Conservation (phyloP, 257 asterid species). For the Haberlea rhodopensis region DNA sequence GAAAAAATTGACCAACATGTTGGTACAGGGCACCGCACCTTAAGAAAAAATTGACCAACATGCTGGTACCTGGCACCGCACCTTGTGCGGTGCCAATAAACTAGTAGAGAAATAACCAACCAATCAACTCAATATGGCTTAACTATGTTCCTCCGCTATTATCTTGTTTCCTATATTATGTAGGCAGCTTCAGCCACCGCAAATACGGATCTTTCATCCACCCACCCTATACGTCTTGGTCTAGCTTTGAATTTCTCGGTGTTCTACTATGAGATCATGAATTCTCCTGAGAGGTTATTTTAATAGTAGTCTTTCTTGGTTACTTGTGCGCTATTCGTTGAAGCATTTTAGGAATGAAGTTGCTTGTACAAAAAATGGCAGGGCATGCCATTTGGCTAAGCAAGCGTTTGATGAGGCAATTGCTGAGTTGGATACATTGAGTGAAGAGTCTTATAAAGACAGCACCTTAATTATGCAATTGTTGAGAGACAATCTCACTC, state of each 20-base stretch:
- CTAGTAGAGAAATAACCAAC: too few relatives aligned
- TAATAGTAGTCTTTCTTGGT: background rate
- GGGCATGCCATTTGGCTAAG: conserved; percentile 95
- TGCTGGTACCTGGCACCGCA: too few relatives aligned
- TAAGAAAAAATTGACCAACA: too few relatives aligned
- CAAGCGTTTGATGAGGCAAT: conserved; percentile 96
- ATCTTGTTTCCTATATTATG: conserved; percentile 20
- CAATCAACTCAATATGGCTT: conserved; percentile 16
- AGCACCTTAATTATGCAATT: conserved; percentile 96
- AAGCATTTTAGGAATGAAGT: conserved; percentile 11
- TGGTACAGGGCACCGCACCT: too few relatives aligned
- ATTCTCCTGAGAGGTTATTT: conserved; percentile 76
- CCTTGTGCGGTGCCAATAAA: too few relatives aligned
- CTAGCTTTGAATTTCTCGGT: conserved; percentile 91
- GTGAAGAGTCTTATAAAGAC: conserved; percentile 92
- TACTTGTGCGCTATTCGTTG: background rate
- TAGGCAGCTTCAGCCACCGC: conserved; percentile 73
- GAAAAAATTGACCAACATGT: too few relatives aligned
- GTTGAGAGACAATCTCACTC: conserved; percentile 89
- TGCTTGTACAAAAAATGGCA: conserved; percentile 32
- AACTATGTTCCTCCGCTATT: conserved; percentile 18
- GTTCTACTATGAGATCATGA: conserved; percentile 83
- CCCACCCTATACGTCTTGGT: conserved; percentile 93
- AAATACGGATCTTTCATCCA: conserved; percentile 72
- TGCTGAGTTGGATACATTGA: conserved; percentile 83